Evolutionary conservation across 331 rosid genomes (phyloP).

Genomic region (Rhamnella rubrinervis): DNA sequence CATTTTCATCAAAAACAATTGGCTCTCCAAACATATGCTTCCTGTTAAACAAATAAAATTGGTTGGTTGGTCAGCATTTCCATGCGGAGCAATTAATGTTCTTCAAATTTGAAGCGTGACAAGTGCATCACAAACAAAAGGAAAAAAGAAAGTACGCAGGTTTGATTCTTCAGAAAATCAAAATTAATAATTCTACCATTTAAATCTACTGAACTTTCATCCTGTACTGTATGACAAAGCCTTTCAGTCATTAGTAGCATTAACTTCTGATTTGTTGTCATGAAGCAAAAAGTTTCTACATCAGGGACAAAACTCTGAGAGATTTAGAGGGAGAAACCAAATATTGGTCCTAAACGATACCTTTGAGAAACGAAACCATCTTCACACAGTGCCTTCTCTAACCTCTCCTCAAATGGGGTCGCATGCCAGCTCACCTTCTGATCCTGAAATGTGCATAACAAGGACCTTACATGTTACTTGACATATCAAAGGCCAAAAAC

Average conservation of each 20-base stretch:
- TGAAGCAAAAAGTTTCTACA: background rate
- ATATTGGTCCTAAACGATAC: conserved; percentile 24
- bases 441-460: conserved; percentile 50
- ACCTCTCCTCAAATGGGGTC: conserved; percentile 87
- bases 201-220: background rate
- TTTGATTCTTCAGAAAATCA: background rate
- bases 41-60: conserved; percentile 41
- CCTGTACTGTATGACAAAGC: too few species aligned
- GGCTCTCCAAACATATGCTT: conserved; percentile 54
- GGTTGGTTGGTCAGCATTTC: conserved; percentile 1
- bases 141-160: background rate
- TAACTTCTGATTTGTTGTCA: background rate
- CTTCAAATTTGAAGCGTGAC: background rate
- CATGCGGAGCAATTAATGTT: background rate
- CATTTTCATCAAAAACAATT: conserved; percentile 59
- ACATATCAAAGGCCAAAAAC: conserved; percentile 2
- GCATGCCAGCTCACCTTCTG: conserved; percentile 98
- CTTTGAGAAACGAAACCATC: conserved; percentile 59
- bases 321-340: background rate
- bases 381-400: conserved; percentile 82
- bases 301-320: background rate
- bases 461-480: conserved; percentile 14
- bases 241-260: too few species aligned
- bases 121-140: background rate
- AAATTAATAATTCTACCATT: background rate